Conservation (phyloP, 192 early-diverging fungal species). For the Coemansia sp. region DNA sequence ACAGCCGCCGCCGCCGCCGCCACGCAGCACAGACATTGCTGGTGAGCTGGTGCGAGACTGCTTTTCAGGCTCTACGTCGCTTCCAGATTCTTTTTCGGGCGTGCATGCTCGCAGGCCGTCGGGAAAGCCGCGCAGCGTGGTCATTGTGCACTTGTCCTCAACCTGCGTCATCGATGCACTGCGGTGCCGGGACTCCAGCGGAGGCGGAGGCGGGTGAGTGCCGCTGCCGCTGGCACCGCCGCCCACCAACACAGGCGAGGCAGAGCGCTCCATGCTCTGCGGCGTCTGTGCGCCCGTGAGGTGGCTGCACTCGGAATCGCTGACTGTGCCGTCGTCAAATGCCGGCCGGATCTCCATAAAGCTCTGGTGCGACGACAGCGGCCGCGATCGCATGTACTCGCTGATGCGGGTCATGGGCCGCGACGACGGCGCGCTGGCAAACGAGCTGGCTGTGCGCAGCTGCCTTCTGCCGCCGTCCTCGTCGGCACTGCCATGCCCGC, state of each 20-base stretch:
- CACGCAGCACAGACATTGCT: slow-evolving; percentile 33
- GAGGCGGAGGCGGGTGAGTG: not conserved
- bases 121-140: slow-evolving; percentile 45
- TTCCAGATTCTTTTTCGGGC: slow-evolving; percentile 11
- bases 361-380: slow-evolving; percentile 30
- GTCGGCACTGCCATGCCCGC: slow-evolving; percentile 7
- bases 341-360: slow-evolving; percentile 44
- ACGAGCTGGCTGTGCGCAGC: slow-evolving; percentile 7
- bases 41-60: slow-evolving; percentile 18
- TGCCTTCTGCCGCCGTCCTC: not conserved
- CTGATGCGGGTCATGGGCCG: slow-evolving; percentile 32
- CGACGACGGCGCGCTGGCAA: slow-evolving; percentile 5
- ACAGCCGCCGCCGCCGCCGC: slow-evolving; percentile 23
- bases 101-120: slow-evolving; percentile 14
- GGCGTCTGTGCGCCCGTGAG: slow-evolving; percentile 24
- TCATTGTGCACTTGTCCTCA: slow-evolving; percentile 49
- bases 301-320: slow-evolving; percentile 12
- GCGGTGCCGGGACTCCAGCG: slow-evolving; percentile 21
- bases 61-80: slow-evolving; percentile 8
- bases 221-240: slow-evolving; percentile 15
- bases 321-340: slow-evolving; percentile 24
- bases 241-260: slow-evolving; percentile 37
- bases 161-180: slow-evolving; percentile 40
- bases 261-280: slow-evolving; percentile 21
- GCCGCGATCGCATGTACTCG: slow-evolving; percentile 31